Base-by-base conservation (phyloP, 305 asterid genomes). In the Fraxinus latifolia region DNA sequence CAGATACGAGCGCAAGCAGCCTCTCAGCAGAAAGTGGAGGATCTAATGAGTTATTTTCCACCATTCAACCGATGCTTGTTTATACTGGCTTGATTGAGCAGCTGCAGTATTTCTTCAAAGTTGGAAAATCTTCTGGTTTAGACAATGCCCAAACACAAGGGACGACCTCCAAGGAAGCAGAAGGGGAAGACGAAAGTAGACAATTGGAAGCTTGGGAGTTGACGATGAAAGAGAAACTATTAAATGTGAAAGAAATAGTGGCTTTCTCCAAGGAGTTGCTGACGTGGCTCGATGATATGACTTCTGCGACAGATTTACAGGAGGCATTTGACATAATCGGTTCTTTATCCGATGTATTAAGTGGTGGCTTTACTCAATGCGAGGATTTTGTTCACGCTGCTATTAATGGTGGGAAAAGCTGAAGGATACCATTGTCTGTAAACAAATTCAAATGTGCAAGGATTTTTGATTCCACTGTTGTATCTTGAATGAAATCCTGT, bases 31-130 rank as follows among this genome's bases (percentile, higher is more conserved):
- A 84, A 74, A 74, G 83, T 14, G 78, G 90, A 75, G 90, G 86
- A 65, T 65, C 93, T 0, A 86, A 87, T 3, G 99, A 95, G 79
- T 80, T 95, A 47, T 87, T 95, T 68, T 78, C 96, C 12, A 87
- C 89, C 65, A 84, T 96, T 79, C 98, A 89, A 72, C 98, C 98
- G 7, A 96, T 96, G 98, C 98, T 96, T 17, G 97, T 96, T 19
- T 96, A 95, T 85, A 87, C 93, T 4, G 98, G 99, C 55, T 85
- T 96, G 94, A 93, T 96, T 37, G 98, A 96, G 90, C 98, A 93
- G 91, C 92, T 96, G 85, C 99, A 96, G 86, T 79, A 80, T 74
- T 91, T 91, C 84, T 91, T 96, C 91, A 96, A 96, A 91, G 91
- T 88, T 2, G 86, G 83, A 79, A 91, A 85, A 80, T 84, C 92